Evolutionary conservation across 225 moss, liverwort and hornwort species (phyloP).

Genomic region (Lunularia cruciata): DNA sequence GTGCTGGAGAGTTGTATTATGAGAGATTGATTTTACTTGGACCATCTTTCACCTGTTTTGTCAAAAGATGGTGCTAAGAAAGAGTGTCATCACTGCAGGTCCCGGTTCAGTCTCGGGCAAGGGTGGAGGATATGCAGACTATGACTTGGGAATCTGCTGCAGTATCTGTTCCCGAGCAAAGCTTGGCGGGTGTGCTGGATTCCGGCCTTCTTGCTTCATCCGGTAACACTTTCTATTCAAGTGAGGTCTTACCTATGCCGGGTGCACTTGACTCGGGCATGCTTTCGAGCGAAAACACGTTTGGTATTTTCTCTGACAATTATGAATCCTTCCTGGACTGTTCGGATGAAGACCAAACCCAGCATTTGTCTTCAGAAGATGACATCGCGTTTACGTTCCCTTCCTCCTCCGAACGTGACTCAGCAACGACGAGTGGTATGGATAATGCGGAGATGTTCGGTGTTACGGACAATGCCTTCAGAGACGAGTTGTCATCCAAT

Average conservation of each 20-base stretch:
- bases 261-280: neutral
- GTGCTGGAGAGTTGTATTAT: no score
- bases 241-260: no score
- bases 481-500: neutral
- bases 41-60: no score
- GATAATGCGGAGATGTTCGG: no score
- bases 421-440: no score
- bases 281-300: neutral
- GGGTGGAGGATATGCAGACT: conserved; percentile 8
- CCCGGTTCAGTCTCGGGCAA: conserved; percentile 24
- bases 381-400: neutral
- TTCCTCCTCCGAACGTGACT: neutral
- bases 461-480: no score
- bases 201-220: neutral
- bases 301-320: neutral
- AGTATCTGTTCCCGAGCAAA: neutral
- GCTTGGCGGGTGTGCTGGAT: neutral
- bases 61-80: no score
- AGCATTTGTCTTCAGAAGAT: neutral
- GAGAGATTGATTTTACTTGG: no score
- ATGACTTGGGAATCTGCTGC: conserved; percentile 14
- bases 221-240: neutral
- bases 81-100: no score
- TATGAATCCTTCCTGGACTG: conserved; percentile 18
- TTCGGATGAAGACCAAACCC: neutral